Evolutionary conservation across 140 eudicot genomes (phyloP), one percentile per base, ranked within the genome.

Genomic region (Erigeron philadelphicus): DNA sequence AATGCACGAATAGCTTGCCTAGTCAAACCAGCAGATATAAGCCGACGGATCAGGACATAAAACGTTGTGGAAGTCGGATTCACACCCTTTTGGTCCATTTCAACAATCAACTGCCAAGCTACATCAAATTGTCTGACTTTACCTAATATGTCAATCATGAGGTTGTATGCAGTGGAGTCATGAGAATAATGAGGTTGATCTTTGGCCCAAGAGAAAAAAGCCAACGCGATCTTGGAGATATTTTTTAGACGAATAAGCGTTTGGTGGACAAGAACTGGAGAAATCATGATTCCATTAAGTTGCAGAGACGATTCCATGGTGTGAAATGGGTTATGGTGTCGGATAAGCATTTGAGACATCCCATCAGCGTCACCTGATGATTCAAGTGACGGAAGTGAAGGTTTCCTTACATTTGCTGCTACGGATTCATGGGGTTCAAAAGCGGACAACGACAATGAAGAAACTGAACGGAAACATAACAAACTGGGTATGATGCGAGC

Each of bases 321-420:
- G 83, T 93, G 98, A 64, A 79, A 93, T 0, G 98, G 98, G 83
- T 93, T 93, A 86, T 89, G 98, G 75, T 93, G 95, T 15, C 75
- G 81, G 72, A 86, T 81, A 49, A 93, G 79, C 46, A 93, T 57
- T 47, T 84, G 86, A 69, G 96, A 77, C 23, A 93, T 75, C 11
- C 68, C 38, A 49, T 93, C 94, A 7, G 98, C 98, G 10, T 84
- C 90, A 3, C 23, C 67, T 11, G 90, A 86, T 60, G 86, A 81
- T 45, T 79, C 79, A 54, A 83, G 78, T 2, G 78, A 63, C 7
- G 92, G 93, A 40, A 90, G 89, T 11, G 73, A 42, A 42, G 89
- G 85, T 46, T 81, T 79, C 43, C 75, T 9, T 0, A 41, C 9
- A n/a, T 57, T 70, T 67, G 62, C 70, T 56, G 78, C 1, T 52